A percentile compares a stretch with the other conserved stretches of the same genome.
These are phyloP conservation scores for Globisporangium nodosum DNA, from an alignment of 352 stramenopile genomes.

Conservation along the genomic window DNA sequence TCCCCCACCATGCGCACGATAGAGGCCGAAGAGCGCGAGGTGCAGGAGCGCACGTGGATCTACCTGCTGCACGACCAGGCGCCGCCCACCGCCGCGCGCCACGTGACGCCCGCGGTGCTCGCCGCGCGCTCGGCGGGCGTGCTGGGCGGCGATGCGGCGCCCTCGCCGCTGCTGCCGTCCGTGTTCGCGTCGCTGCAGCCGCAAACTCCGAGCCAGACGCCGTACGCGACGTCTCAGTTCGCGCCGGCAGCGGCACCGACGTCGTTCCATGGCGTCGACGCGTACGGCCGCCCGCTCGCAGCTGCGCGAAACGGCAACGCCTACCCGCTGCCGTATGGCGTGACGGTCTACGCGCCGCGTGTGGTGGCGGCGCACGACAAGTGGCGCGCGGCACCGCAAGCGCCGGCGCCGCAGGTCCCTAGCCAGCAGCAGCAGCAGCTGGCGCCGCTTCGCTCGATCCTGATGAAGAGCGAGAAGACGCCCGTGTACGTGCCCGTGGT, in stretches of 20 bases:
- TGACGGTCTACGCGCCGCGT: background rate
- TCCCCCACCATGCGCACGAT: conserved; percentile 13
- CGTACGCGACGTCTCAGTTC: conserved; percentile 5
- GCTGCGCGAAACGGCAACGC: background rate
- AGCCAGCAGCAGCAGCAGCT: conserved; percentile 11
- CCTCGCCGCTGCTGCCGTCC: conserved; percentile 9
- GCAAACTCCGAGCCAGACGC: background rate
- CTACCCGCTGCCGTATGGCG: conserved; percentile 1
- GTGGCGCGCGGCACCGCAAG: conserved; percentile 7
- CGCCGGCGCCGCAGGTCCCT: background rate
- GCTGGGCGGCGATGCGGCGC: conserved; percentile 7
- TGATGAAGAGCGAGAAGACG: conserved; percentile 14
- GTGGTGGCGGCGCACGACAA: conserved; percentile 11
- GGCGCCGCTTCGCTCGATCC: conserved; percentile 10
- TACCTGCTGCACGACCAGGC: conserved; percentile 17
- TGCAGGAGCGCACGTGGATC: conserved; percentile 17
- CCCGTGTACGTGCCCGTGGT: background rate
- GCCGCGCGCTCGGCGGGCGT: conserved; percentile 9
- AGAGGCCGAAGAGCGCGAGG: conserved; percentile 12
- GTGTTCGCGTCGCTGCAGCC: conserved; percentile 1
- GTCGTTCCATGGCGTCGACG: conserved; percentile 7
- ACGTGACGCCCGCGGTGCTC: conserved; percentile 14
- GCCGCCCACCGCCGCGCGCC: conserved; percentile 5
- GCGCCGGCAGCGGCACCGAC: background rate
- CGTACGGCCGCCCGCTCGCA: conserved; percentile 7